Evolutionary conservation across 106 monocot genomes (phyloP).

Genomic region (Dendrobium catenatum): DNA sequence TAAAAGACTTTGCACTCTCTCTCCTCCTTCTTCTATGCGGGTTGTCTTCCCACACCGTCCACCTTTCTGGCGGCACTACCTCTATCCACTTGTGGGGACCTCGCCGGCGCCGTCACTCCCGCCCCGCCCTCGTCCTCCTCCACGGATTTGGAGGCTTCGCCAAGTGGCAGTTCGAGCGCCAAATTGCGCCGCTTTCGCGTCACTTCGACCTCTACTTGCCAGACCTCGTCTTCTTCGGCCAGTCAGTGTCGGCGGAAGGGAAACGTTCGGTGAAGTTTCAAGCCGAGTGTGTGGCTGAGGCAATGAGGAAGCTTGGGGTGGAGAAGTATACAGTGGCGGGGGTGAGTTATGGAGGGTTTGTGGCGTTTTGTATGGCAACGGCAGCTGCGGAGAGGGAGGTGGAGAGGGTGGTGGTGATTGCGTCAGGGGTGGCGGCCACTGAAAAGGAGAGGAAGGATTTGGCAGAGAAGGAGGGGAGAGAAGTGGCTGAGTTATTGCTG

Average conservation of each 20-base stretch:
- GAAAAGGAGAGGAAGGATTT: constrained; percentile 26
- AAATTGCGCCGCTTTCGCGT: constrained; percentile 32
- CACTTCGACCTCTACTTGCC: constrained; percentile 58
- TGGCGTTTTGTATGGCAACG: constrained; percentile 57
- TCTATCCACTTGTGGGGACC: constrained; percentile 8
- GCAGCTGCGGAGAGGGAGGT: constrained; percentile 16
- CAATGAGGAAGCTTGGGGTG: constrained; percentile 33
- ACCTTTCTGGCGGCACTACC: constrained; percentile 6
- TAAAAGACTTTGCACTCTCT: constrained; percentile 5
- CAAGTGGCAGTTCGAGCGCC: constrained; percentile 48
- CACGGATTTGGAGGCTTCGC: constrained; percentile 62
- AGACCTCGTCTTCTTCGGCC: constrained; percentile 60
- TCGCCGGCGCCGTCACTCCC: neutral
- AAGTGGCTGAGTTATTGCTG: constrained; percentile 46
- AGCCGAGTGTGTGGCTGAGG: constrained; percentile 36
- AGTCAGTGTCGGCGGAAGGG: constrained; percentile 13
- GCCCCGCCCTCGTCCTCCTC: constrained; percentile 39
- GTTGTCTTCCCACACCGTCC: neutral
- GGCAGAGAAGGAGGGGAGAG: constrained; percentile 34
- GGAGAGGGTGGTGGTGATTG: constrained; percentile 35
- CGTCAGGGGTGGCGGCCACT: constrained; percentile 25
- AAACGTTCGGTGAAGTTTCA: constrained; percentile 40
- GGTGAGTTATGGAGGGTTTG: constrained; percentile 57
- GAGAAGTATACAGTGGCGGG: constrained; percentile 38
- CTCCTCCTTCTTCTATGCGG: constrained; percentile 14